phyloP scores from a whole-genome alignment of 371 early-diverging fungal species.

The Furculomyces boomerangus region DNA sequence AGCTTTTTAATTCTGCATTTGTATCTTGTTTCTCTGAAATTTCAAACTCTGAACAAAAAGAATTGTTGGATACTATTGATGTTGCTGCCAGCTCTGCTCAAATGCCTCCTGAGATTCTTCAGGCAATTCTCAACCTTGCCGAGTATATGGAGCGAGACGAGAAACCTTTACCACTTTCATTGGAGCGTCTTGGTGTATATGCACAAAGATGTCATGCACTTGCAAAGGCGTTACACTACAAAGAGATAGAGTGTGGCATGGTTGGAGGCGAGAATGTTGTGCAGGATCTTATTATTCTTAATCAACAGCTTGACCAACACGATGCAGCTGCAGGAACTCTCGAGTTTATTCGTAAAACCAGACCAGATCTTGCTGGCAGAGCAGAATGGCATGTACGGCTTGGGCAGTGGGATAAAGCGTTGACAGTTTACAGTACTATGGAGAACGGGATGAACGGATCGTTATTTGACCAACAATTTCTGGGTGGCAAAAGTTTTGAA shows the following conservation, averaged over 20 bases:
- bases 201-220: constrained; percentile 89
- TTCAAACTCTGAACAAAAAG: constrained; percentile 81
- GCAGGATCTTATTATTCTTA: constrained; percentile 83
- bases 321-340: constrained; percentile 94
- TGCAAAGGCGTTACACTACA: constrained; percentile 92
- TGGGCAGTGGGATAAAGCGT: constrained; percentile 87
- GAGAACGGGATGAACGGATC: constrained; percentile 48
- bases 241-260: constrained; percentile 84
- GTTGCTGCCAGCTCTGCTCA: constrained; percentile 67
- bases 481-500: too few species aligned
- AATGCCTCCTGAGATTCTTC: constrained; percentile 83
- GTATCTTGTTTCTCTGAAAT: constrained; percentile 93
- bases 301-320: constrained; percentile 86
- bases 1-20: constrained; percentile 94
- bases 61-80: constrained; percentile 69
- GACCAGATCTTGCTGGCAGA: constrained; percentile 53
- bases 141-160: constrained; percentile 98
- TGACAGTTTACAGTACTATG: constrained; percentile 71
- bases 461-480: background rate
- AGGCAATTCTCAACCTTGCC: constrained; percentile 79
- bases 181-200: constrained; percentile 71
- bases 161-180: constrained; percentile 84
- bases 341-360: constrained; percentile 61
- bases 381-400: constrained; percentile 80
- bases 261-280: constrained; percentile 74